Base-by-base conservation (phyloP, 208 protist genomes). In the Phytomonas sp. region DNA sequence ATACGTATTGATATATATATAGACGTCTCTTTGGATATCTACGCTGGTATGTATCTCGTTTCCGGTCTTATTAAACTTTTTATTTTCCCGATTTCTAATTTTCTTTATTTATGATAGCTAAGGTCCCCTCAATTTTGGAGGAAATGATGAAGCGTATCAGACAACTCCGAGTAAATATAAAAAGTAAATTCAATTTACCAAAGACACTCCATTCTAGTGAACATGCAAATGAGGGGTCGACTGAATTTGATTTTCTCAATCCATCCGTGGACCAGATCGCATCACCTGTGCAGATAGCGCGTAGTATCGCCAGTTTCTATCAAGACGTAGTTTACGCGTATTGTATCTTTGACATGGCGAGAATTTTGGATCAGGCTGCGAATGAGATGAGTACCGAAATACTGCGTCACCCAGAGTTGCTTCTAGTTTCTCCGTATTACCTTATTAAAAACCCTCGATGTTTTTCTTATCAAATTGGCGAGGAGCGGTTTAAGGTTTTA, bases 251-350 rank as follows among this genome's bases (percentile, higher is more conserved):
- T 40, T 68, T 31, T 68, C 60, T 68, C 9, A 43, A n/a, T 15
- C 9, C 26, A 17, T 31, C 28, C 46, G 34, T 46, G 28, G 34
- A 67, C 33, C 77, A 68, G 5, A 74, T 79, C 36, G 71, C 75
- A 20, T 68, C 73, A 26, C 37, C 67, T 29, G 80, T 61, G 37
- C 73, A 84, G 65, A 67, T 73, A 30, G 72, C 65, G 3, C 34
- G 64, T 23, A 67, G 72, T 43, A 80, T 85, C 23, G 3, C 68
- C 1, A 66, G 59, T 17, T 46, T 71, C 5, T 82, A 74, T 61
- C 73, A 79, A 28, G 56, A 73, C 0, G 59, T 70, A 32, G 79
- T 78, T 17, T 89, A 87, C 63, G 70, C 79, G 60, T 89, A 89
- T 71, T 63, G 70, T 31, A 31, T 79, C 0, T 84, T 82, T 33